Evolutionary conservation across 2,329 filamentous ascomycete species (phyloP).

Genomic region (Fusarium acutatum): DNA sequence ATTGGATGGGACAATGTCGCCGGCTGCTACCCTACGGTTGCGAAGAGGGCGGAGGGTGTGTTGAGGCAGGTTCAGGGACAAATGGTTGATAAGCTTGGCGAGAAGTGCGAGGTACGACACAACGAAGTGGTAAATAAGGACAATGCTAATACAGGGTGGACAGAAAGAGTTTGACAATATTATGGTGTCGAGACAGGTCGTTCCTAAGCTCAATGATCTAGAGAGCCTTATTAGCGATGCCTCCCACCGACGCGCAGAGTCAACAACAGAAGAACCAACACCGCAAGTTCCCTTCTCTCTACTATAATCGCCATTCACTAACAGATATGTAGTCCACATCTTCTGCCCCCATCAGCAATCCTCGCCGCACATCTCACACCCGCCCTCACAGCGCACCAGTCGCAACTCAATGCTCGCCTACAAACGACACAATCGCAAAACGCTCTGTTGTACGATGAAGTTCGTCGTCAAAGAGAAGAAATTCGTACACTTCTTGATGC

Average conservation of each 20-base stretch:
- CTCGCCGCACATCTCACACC: conserved; percentile 65
- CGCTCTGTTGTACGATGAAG: conserved; percentile 59
- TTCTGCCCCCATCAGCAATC: conserved; percentile 61
- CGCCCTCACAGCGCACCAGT: conserved; percentile 61
- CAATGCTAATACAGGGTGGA: conserved; percentile 1
- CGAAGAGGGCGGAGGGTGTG: conserved; percentile 57
- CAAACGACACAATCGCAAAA: conserved; percentile 67
- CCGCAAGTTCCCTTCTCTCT: conserved; percentile 51
- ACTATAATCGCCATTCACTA: neutral
- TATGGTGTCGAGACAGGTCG: conserved; percentile 59
- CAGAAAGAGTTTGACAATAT: conserved; percentile 67
- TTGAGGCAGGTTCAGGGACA: conserved; percentile 65
- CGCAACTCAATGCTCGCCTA: conserved; percentile 64
- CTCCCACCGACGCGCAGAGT: conserved; percentile 39
- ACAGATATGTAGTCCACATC: conserved; percentile 57
- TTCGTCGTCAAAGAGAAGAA: conserved; percentile 63
- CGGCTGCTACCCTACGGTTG: conserved; percentile 69
- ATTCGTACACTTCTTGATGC: conserved; percentile 59
- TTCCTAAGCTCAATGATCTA: conserved; percentile 66
- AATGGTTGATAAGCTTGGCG: conserved; percentile 64
- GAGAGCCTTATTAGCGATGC: conserved; percentile 65
- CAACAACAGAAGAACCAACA: conserved; percentile 47
- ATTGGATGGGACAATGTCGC: conserved; percentile 66
- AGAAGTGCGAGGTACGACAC: conserved; percentile 59
- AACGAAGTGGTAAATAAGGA: neutral